Evolutionary conservation across 352 stramenopile genomes (phyloP).

Genomic region (Pythium volutum): DNA sequence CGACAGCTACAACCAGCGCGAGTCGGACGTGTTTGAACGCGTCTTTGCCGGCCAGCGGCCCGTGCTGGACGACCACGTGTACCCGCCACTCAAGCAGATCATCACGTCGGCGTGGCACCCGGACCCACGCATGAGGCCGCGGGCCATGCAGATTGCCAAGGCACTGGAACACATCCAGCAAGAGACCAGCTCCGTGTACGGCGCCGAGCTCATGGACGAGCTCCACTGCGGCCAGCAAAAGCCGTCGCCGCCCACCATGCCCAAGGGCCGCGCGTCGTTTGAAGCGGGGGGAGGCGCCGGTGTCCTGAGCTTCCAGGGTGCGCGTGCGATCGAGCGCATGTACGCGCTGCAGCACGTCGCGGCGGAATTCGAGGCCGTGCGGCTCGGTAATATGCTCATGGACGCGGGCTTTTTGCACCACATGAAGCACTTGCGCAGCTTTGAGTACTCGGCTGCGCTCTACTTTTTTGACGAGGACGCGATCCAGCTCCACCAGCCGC

Average conservation of each 20-base stretch:
- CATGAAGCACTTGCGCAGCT: slow-evolving; percentile 26
- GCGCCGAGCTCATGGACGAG: slow-evolving; percentile 20
- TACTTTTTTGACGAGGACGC: slow-evolving; percentile 33
- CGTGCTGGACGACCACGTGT: slow-evolving; percentile 12
- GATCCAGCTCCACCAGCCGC: slow-evolving; percentile 22
- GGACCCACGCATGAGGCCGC: slow-evolving; percentile 18
- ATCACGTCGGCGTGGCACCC: slow-evolving; percentile 28
- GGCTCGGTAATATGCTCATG: slow-evolving; percentile 37
- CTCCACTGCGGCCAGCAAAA: slow-evolving; percentile 2
- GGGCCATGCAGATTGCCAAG: slow-evolving; percentile 26
- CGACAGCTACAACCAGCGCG: slow-evolving; percentile 6
- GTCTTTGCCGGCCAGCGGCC: slow-evolving; percentile 32
- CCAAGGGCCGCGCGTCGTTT: not conserved
- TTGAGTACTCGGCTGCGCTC: slow-evolving; percentile 19
- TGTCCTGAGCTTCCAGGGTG: slow-evolving; percentile 24
- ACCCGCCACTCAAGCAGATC: slow-evolving; percentile 23
- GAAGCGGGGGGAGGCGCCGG: not conserved
- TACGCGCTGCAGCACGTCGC: slow-evolving; percentile 4
- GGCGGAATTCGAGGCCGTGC: slow-evolving; percentile 24
- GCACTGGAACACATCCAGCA: slow-evolving; percentile 30
- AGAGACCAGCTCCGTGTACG: slow-evolving; percentile 20
- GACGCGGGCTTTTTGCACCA: slow-evolving; percentile 33
- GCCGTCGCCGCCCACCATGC: not conserved
- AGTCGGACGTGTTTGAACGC: slow-evolving; percentile 26
- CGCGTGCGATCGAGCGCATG: slow-evolving; percentile 21